phyloP scores from a whole-genome alignment of 179 eudicot species.

The Spinacia oleracea region DNA sequence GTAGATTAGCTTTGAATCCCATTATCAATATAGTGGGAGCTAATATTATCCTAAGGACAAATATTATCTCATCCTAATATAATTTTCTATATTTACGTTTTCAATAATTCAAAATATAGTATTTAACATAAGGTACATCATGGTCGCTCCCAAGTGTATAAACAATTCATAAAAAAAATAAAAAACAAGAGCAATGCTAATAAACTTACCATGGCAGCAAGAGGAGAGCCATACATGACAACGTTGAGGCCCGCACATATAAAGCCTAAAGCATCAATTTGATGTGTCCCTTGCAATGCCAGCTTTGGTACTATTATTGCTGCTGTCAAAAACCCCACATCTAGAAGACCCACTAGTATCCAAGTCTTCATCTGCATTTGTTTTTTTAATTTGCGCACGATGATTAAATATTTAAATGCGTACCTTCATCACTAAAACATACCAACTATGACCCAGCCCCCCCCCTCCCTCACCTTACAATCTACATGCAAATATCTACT shows the following conservation, averaged over 20 bases:
- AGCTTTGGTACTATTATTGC: slow-evolving; percentile 27
- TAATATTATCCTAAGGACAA: no score
- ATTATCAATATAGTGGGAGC: no score
- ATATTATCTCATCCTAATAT: no score
- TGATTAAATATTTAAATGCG: background rate
- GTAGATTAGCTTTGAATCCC: no score
- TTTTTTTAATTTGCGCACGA: background rate
- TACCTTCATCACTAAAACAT: background rate
- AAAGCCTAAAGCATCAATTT: slow-evolving; percentile 31
- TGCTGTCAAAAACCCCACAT: slow-evolving; percentile 28
- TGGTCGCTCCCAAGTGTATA: no score
- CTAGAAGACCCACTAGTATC: slow-evolving; percentile 24
- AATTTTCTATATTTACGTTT: no score
- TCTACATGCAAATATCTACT: background rate
- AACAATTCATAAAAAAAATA: no score
- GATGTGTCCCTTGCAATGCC: slow-evolving; percentile 22
- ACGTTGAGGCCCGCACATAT: slow-evolving; percentile 32
- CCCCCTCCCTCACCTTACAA: no score
- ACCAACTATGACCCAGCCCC: background rate
- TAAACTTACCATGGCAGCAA: slow-evolving; percentile 29
- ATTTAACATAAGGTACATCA: no score
- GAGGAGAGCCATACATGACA: slow-evolving; percentile 30
- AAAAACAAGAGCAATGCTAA: background rate
- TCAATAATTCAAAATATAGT: no score
- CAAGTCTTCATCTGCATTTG: slow-evolving; percentile 27